These are phyloP conservation scores for Saturnispora saitoi DNA, from an alignment of 805 yeast genomes.

Conservation along the genomic window DNA sequence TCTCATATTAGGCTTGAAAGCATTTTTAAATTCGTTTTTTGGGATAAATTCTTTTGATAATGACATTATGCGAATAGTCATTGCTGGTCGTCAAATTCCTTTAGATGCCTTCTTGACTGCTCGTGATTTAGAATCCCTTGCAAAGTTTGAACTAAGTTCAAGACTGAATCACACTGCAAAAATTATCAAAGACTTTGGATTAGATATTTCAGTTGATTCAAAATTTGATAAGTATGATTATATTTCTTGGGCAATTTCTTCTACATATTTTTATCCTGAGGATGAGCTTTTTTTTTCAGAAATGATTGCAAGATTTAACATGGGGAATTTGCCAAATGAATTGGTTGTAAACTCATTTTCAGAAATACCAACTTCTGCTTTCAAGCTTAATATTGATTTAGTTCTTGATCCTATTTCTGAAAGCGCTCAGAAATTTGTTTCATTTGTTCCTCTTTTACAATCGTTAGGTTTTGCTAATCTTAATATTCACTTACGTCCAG, in stretches of 20 bases:
- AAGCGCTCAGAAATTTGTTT: slow-evolving; percentile 51
- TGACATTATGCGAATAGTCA: slow-evolving; percentile 1
- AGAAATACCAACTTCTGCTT: slow-evolving; percentile 1
- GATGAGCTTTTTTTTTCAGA: slow-evolving; percentile 21
- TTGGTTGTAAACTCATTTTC: slow-evolving; percentile 3
- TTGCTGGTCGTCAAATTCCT: slow-evolving; percentile 48
- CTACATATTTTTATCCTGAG: slow-evolving; percentile 23
- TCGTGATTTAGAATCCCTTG: slow-evolving; percentile 6
- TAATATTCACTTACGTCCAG: slow-evolving; percentile 52
- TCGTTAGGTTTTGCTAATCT: slow-evolving; percentile 44
- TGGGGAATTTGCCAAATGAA: slow-evolving; percentile 5
- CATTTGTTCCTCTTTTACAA: slow-evolving; percentile 32
- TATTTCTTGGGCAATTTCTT: slow-evolving; percentile 16
- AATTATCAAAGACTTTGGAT: neutral
- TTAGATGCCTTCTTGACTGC: neutral
- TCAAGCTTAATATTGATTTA: slow-evolving; percentile 43
- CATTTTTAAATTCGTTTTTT: slow-evolving; percentile 2
- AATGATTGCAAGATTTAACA: slow-evolving; percentile 18
- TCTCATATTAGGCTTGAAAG: slow-evolving; percentile 1
- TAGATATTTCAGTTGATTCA: neutral
- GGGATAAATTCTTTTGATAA: neutral
- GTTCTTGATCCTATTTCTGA: slow-evolving; percentile 69
- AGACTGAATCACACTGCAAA: slow-evolving; percentile 6
- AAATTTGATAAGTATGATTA: slow-evolving; percentile 17
- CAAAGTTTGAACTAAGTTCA: slow-evolving; percentile 10